Base-by-base conservation (phyloP, 2,329 filamentous ascomycete species). In the Pseudocercospora crystallina region DNA sequence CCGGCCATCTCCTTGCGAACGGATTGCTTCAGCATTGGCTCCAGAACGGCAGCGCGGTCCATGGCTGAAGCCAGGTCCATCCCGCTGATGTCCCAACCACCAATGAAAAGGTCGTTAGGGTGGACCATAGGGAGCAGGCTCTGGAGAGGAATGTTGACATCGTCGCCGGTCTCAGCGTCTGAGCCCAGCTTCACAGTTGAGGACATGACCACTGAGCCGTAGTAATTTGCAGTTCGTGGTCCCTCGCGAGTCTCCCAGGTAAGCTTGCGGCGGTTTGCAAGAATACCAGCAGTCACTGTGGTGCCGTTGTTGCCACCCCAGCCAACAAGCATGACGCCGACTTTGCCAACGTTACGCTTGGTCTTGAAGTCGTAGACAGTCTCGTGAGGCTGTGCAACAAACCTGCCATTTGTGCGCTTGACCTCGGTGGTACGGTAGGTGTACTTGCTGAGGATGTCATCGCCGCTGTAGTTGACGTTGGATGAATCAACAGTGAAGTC, bases 231-330 rank as follows among this genome's bases (percentile, higher is more conserved):
- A 59, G 82, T 78, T 59, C 84, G 89, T 61, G 82, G 76, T 46
- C 91, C 91, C 73, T 96, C 90, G 67, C 92, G 91, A 65, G 94
- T 97, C 59, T 96, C 89, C 94, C 94, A 99, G 56, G 80, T 78
- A 52, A 97, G 82, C 52, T 83, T 81, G 63, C 86, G 88, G 69
- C 89, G 88, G 76, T 99, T 99, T 74, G 92, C 94, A 70, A 99
- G 82, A 74, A 99, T 95, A 71, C 92, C 94, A 56, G 94, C 94
- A 53, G 94, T 97, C 57, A 99, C 90, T 51, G 94, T 99, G 61
- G 90, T 90, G 61, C 94, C 94, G 71, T 99, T 99, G 83, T 99
- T 99, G 68, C 94, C 94, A 74, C 94, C 94, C 84, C 87, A 92
- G 59, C 94, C 94, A 61, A 99, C 92, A 61, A 99, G 82, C 94